Percentiles rank a stretch among this genome's conserved stretches.
These are phyloP conservation scores for Candida mattraensis DNA, from an alignment of 805 yeast genomes.

Conservation along the genomic window DNA sequence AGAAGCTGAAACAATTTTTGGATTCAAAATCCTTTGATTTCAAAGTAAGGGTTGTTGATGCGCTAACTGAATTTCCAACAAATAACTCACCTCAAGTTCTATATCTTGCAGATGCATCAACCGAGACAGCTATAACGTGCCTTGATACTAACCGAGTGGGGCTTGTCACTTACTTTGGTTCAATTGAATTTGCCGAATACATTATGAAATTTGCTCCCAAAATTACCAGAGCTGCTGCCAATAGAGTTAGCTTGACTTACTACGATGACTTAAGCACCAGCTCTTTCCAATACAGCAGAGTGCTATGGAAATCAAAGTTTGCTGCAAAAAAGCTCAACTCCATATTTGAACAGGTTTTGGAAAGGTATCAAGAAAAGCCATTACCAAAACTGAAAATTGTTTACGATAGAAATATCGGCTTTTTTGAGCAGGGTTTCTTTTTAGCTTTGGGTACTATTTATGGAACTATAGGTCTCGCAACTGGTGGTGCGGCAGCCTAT, in stretches of 20 bases:
- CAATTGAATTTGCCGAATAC: constrained; percentile 7
- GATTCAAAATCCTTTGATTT: not conserved
- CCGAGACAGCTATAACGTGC: constrained; percentile 9
- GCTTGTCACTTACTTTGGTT: constrained; percentile 8
- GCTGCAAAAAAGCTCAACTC: not conserved
- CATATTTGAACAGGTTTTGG: too few species aligned
- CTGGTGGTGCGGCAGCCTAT: constrained; percentile 4
- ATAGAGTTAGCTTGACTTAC: not conserved
- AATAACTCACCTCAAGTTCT: constrained; percentile 3
- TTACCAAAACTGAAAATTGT: constrained; percentile 4
- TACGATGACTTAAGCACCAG: constrained; percentile 4
- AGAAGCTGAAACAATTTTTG: constrained; percentile 1
- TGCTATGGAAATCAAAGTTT: not conserved
- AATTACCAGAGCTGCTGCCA: constrained; percentile 4
- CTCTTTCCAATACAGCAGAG: constrained; percentile 5
- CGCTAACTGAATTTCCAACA: constrained; percentile 4
- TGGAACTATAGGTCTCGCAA: not conserved
- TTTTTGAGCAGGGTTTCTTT: constrained; percentile 9
- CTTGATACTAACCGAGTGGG: constrained; percentile 5
- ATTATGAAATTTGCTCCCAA: constrained; percentile 9
- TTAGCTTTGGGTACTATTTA: constrained; percentile 5
- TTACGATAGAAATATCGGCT: constrained; percentile 8
- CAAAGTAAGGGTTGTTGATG: constrained; percentile 4
- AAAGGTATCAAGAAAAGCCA: constrained; percentile 4
- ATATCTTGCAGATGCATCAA: constrained; percentile 5